Conservation (phyloP, 1,284 basidiomycete genomes). For the Fomes fomentarius region DNA sequence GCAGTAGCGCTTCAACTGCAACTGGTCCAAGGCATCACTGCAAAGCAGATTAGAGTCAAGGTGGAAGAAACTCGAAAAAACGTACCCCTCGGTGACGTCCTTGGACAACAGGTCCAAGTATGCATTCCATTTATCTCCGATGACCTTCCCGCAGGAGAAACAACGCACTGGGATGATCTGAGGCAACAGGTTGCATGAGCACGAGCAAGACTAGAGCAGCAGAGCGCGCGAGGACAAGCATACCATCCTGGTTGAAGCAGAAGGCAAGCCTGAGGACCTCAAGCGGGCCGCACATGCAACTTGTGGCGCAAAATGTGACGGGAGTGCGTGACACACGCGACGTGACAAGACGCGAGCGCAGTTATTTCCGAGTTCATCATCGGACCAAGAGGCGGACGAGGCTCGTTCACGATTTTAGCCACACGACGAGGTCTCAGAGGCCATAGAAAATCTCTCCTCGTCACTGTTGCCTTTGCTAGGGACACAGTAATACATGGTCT, state of each 20-base stretch:
- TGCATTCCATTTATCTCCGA: slow-evolving; percentile 90
- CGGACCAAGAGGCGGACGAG: neutral
- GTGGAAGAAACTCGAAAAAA: slow-evolving; percentile 13
- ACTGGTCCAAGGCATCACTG: slow-evolving; percentile 90
- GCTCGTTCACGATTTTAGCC: too few relatives aligned
- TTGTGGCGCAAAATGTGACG: neutral
- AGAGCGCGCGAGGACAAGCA: neutral
- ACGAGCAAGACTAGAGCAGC: neutral
- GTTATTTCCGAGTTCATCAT: neutral
- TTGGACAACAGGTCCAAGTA: slow-evolving; percentile 81
- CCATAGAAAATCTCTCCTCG: neutral
- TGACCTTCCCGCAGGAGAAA: slow-evolving; percentile 93
- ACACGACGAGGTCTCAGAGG: too few relatives aligned
- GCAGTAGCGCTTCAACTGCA: slow-evolving; percentile 94
- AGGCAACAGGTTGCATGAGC: neutral
- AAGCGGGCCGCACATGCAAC: slow-evolving; percentile 6
- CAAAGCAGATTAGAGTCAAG: neutral
- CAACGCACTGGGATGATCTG: slow-evolving; percentile 88
- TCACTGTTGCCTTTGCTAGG: slow-evolving; percentile 14
- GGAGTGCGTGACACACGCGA: slow-evolving; percentile 16
- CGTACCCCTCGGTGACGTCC: slow-evolving; percentile 86
- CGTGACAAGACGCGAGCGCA: slow-evolving; percentile 27
- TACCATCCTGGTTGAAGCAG: slow-evolving; percentile 20
- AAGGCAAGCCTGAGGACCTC: neutral
- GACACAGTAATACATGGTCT: slow-evolving; percentile 9